Percentiles rank a stretch among this genome's conserved stretches.
phyloP scores from a whole-genome alignment of 306 rosid genomes.

The Astragalus glycyphyllos region DNA sequence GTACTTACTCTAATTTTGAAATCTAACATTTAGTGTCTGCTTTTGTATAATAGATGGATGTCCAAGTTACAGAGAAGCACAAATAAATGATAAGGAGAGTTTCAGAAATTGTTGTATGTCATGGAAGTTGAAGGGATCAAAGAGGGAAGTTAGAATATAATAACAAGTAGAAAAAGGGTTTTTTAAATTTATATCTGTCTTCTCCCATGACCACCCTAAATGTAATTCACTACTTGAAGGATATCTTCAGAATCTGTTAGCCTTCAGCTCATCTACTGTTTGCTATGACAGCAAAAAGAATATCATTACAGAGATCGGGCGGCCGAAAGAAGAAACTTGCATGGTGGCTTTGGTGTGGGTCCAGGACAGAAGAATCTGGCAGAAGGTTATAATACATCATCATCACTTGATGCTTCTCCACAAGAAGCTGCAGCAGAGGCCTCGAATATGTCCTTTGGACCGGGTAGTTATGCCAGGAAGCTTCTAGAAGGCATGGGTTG shows the following conservation, averaged over 20 bases:
- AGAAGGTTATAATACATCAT: constrained; percentile 37
- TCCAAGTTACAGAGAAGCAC: constrained; percentile 18
- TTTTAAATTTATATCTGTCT: constrained; percentile 8
- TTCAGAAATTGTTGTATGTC: not conserved
- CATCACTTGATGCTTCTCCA: constrained; percentile 49
- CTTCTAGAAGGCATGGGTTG: constrained; percentile 82
- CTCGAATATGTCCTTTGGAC: constrained; percentile 77
- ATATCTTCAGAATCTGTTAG: constrained; percentile 21
- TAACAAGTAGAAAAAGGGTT: not conserved
- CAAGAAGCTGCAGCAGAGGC: constrained; percentile 78
- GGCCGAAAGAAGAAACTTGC: constrained; percentile 86
- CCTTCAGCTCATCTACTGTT: constrained; percentile 32
- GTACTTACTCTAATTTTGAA: constrained; percentile 45
- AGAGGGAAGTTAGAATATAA: not conserved
- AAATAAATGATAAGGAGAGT: not conserved
- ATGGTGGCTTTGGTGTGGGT: constrained; percentile 80
- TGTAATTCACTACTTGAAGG: not conserved
- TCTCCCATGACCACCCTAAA: constrained; percentile 6
- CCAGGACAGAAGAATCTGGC: constrained; percentile 78
- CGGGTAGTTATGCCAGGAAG: constrained; percentile 78
- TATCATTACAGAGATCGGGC: constrained; percentile 77
- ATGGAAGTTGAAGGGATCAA: constrained; percentile 8
- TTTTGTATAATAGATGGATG: constrained; percentile 19
- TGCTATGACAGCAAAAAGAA: constrained; percentile 55
- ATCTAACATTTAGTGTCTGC: not conserved